phyloP scores from a whole-genome alignment of 495 filamentous ascomycete species.

The Talaromyces trachyspermus region DNA sequence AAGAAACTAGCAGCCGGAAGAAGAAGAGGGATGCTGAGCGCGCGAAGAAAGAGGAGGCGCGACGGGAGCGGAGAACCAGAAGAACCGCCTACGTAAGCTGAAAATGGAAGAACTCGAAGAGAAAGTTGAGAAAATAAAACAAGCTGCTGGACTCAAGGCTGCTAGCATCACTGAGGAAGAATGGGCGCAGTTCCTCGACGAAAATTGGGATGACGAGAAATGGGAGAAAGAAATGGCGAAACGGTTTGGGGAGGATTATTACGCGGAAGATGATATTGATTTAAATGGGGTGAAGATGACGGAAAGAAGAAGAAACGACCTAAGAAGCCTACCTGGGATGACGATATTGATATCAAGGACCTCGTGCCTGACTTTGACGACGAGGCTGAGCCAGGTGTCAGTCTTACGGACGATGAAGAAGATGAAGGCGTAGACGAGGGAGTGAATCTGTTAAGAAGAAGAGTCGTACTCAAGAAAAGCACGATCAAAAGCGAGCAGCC shows the following conservation, averaged over 20 bases:
- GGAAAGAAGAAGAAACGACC: conserved; percentile 50
- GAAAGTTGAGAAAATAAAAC: conserved; percentile 74
- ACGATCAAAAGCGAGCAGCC: conserved; percentile 64
- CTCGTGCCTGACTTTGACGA: conserved; percentile 78
- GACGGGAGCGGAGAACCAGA: conserved; percentile 70
- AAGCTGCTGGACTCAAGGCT: conserved; percentile 67
- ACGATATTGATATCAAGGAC: conserved; percentile 95
- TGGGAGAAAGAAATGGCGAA: conserved; percentile 88
- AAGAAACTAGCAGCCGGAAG: conserved; percentile 68
- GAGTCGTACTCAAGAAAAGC: conserved; percentile 59
- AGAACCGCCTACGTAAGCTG: conserved; percentile 72
- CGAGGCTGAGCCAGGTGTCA: conserved; percentile 47
- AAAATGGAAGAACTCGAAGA: conserved; percentile 83
- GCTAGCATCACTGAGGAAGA: conserved; percentile 65
- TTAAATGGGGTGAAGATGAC: conserved; percentile 32
- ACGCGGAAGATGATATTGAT: conserved; percentile 52
- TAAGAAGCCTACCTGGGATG: conserved; percentile 93
- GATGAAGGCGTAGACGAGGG: conserved; percentile 41
- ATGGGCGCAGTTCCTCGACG: conserved; percentile 75
- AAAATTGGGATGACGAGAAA: conserved; percentile 72
- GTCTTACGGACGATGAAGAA: conserved; percentile 46
- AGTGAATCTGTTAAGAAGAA: conserved; percentile 31
- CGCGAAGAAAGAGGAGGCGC: conserved; percentile 69
- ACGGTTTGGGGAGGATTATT: conserved; percentile 83
- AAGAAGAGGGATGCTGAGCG: conserved; percentile 69